Conservation (phyloP, 2,329 filamentous ascomycete genomes). For the Coniochaeta sp. region DNA sequence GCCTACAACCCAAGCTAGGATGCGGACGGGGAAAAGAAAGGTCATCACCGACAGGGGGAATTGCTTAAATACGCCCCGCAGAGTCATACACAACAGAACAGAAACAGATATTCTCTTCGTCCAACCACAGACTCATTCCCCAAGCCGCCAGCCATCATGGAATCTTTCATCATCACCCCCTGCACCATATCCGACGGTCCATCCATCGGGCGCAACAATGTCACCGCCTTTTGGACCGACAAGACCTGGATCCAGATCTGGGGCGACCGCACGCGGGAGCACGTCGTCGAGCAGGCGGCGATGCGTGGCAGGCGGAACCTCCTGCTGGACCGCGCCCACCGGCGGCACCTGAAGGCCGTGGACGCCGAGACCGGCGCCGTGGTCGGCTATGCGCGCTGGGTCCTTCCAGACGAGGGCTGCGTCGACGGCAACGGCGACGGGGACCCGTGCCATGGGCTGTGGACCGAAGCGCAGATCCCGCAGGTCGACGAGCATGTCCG, state of each 20-base stretch:
- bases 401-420: conserved; percentile 5
- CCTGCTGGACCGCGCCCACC: conserved; percentile 7
- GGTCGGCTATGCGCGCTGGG: conserved; percentile 15
- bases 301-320: conserved; percentile 8
- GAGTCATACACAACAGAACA: background rate
- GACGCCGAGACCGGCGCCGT: conserved; percentile 11
- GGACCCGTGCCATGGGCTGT: background rate
- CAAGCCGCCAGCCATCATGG: background rate
- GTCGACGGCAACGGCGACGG: background rate
- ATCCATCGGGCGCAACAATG: background rate
- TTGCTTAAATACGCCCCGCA: background rate
- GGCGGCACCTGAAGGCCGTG: conserved; percentile 15
- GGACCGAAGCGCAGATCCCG: conserved; percentile 2
- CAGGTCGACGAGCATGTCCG: background rate
- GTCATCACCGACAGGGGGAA: background rate
- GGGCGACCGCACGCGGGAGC: background rate
- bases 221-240: conserved; percentile 1
- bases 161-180: background rate
- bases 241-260: background rate
- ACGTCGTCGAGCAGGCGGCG: background rate
- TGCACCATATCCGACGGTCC: background rate
- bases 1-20: background rate
- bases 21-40: background rate
- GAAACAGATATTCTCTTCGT: background rate
- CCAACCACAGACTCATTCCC: background rate